phyloP scores from a whole-genome alignment of 2,329 filamentous ascomycete species.

The Hansfordia pulvinata region DNA sequence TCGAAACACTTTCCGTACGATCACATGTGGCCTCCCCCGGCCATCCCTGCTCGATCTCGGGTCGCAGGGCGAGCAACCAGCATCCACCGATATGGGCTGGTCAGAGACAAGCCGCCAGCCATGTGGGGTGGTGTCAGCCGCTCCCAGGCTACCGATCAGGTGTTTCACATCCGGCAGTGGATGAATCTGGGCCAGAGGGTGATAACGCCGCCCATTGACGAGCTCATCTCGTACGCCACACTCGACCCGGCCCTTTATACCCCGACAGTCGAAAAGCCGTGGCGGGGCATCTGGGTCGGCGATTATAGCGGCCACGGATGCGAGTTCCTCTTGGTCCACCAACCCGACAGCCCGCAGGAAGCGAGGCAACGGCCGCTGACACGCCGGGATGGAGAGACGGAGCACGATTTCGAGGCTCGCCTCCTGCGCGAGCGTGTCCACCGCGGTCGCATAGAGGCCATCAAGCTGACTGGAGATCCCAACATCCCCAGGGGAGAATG shows the following conservation, averaged over 20 bases:
- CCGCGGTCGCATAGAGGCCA: conserved; percentile 59
- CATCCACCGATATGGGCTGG: conserved; percentile 8
- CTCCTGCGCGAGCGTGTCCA: conserved; percentile 36
- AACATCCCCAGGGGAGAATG: conserved; percentile 81
- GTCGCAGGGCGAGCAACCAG: conserved; percentile 21
- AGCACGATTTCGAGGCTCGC: conserved; percentile 29
- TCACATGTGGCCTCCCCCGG: conserved; percentile 63
- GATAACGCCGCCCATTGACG: conserved; percentile 34
- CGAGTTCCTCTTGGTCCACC: conserved; percentile 74
- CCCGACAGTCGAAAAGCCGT: conserved; percentile 67
- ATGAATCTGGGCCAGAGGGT: conserved; percentile 45
- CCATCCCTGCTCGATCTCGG: conserved; percentile 50
- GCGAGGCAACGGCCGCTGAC: conserved; percentile 25
- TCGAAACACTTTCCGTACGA: conserved; percentile 26
- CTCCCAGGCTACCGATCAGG: conserved; percentile 49
- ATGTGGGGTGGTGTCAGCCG: conserved; percentile 24
- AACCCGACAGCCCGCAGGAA: conserved; percentile 46
- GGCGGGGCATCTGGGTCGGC: conserved; percentile 82
- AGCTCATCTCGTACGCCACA: conserved; percentile 49
- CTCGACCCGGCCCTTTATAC: conserved; percentile 65
- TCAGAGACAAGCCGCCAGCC: conserved; percentile 8
- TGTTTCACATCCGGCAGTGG: conserved; percentile 67
- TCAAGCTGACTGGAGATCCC: conserved; percentile 85
- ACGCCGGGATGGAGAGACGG: conserved; percentile 25
- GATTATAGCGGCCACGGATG: conserved; percentile 82